Evolutionary conservation across 768 basidiomycete genomes (phyloP).

Genomic region (Cystobasidium tubakii): DNA sequence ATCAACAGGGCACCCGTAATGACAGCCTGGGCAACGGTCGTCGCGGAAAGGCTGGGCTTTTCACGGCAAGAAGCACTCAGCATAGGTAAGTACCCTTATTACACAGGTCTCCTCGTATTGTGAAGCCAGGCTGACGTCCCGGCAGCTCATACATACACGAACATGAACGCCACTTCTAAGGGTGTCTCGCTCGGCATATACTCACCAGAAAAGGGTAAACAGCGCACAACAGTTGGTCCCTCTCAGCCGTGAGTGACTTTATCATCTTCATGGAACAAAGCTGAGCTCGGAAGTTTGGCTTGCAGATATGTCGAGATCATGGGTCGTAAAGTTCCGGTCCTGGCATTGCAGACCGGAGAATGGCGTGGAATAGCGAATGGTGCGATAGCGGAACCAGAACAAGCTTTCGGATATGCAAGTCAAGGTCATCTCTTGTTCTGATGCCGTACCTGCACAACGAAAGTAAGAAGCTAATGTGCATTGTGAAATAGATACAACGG

Average conservation of each 20-base stretch:
- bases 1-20: slow-evolving; percentile 90
- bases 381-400: slow-evolving; percentile 62
- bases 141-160: slow-evolving; percentile 82
- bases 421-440: slow-evolving; percentile 74
- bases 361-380: slow-evolving; percentile 79
- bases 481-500: slow-evolving; percentile 43
- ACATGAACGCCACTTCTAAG: slow-evolving; percentile 81
- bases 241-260: slow-evolving; percentile 63
- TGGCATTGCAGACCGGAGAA: slow-evolving; percentile 61
- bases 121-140: not conserved
- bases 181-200: slow-evolving; percentile 74
- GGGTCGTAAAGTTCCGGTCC: slow-evolving; percentile 67
- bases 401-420: slow-evolving; percentile 73
- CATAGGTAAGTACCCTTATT: slow-evolving; percentile 58
- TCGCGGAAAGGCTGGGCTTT: slow-evolving; percentile 81
- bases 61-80: slow-evolving; percentile 81
- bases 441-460: not conserved
- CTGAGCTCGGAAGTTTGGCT: too few relatives aligned
- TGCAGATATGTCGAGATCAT: slow-evolving; percentile 64
- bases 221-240: slow-evolving; percentile 59
- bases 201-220: slow-evolving; percentile 57
- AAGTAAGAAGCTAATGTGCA: not conserved
- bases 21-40: slow-evolving; percentile 84
- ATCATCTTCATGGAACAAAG: too few relatives aligned
- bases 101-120: not conserved